Evolutionary conservation across 768 basidiomycete genomes (phyloP), one percentile per base, ranked within the genome.

Genomic region (Sutorius australiensis): DNA sequence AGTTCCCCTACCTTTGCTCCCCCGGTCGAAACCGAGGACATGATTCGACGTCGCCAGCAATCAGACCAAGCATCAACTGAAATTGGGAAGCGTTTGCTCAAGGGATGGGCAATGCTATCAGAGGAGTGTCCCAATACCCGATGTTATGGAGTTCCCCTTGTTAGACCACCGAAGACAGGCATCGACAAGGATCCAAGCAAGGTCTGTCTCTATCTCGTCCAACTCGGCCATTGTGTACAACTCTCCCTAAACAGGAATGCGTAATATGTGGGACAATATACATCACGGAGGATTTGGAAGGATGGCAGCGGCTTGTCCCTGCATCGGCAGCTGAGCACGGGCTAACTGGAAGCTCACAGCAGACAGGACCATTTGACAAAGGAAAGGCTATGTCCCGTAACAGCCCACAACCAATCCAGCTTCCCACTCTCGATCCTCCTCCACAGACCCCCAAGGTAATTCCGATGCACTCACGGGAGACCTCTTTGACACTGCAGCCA

Each of bases 51-150:
- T 30, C 81, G 92, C 48, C 82, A 84, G 54, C 91, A 93, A 67
- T 90, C 89, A 3, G 91, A 94, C 65, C 72, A 68, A 37, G 92
- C 92, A 14, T 89, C 90, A 3, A 71, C 83, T 46, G 87, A 87
- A 62, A 89, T 94, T 30, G 92, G 88, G 40, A 84, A 80, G 56
- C 79, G 83, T 24, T 74, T 94, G 54, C 70, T 94, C 42, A 83
- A 82, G 61, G 92, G 88, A 37, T 94, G 89, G 89, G 83, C 92
- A 0, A 89, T 94, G 87, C 75, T 94, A n/a, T 89, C 78, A 21
- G 89, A 93, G 34, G 89, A 92, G 70, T 94, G 92, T 63, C 81
- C 82, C 0, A 86, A 81, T 60, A 58, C 65, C 5, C 66, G 71
- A 21, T 94, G 92, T 63, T 86, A 82, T 68, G 90, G 90, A 12